Percentiles rank a stretch among this genome's conserved stretches.
These are phyloP conservation scores for Microcos paniculata DNA, from an alignment of 345 rosid genomes.

Conservation along the genomic window DNA sequence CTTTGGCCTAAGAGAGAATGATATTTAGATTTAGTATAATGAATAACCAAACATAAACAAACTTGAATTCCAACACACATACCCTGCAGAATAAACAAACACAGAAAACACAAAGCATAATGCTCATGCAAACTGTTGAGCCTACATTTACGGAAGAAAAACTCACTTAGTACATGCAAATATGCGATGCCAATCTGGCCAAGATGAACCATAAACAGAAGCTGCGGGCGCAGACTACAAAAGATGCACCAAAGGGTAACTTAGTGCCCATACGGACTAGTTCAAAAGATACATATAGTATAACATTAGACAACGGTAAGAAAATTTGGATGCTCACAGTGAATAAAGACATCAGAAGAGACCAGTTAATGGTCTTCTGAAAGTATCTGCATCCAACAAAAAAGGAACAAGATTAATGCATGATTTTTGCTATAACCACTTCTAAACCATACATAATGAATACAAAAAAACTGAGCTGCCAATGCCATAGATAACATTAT, in stretches of 20 bases:
- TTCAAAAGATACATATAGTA: background rate
- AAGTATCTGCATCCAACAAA: constrained; percentile 47
- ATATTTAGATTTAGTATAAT: too few relatives aligned
- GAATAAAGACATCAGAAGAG: constrained; percentile 76
- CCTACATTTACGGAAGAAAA: constrained; percentile 1
- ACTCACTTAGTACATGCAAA: constrained; percentile 62
- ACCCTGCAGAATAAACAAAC: background rate
- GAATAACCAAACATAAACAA: too few relatives aligned
- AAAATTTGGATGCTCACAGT: constrained; percentile 48
- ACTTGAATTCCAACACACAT: too few relatives aligned
- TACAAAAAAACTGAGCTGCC: background rate
- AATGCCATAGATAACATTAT: background rate
- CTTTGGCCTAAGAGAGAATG: constrained; percentile 44
- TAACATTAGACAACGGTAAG: background rate
- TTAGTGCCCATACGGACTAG: background rate
- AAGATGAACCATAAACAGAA: constrained; percentile 69
- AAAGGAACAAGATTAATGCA: constrained; percentile 19
- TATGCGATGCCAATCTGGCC: constrained; percentile 70
- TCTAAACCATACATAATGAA: constrained; percentile 9
- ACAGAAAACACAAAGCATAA: background rate
- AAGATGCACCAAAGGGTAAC: background rate
- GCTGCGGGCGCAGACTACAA: constrained; percentile 75
- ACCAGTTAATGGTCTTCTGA: constrained; percentile 61
- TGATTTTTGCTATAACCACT: background rate
- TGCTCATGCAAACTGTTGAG: background rate